Base-by-base conservation (phyloP, 75 land plant genomes). In the Ceratopteris richardii region DNA sequence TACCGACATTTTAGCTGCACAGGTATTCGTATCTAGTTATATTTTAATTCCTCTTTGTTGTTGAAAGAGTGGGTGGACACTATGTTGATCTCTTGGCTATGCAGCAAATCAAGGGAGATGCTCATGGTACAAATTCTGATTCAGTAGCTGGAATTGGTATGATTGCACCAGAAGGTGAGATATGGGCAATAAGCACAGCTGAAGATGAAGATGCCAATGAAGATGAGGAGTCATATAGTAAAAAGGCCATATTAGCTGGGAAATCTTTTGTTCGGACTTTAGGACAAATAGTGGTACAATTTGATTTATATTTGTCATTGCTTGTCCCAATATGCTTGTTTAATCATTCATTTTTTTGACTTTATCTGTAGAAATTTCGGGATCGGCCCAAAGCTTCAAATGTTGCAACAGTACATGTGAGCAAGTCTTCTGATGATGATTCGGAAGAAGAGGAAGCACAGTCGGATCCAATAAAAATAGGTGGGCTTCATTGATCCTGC, bases 1-100 rank as follows among this genome's bases (percentile, higher is more conserved):
- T 43, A 73, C 64, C 48, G 42, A 30, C 20, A 31, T 44, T 42
- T 64, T 73, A 31, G 55, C 76, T 56, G 63, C 76, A 10, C 70
- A 73, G 54, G 76, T 73, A 43, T 20, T 46, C 14, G 5, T 2
- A 14, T 21, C 4, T 14, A 5, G 22, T 46, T 17, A 46, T 2
- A 46, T 46, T 46, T 46, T 9, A 33, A 33, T 4, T 9, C 37
- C 37, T 33, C 37, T 3, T 5, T 46, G 50, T 46, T 5, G 4
- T 46, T 46, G 14, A 40, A 14, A 40, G 14, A 40, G n/a, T n/a
- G n/a, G n/a, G n/a, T n/a, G n/a, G n/a, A n/a, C n/a, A n/a, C n/a
- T n/a, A n/a, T n/a, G n/a, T n/a, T n/a, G n/a, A n/a, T n/a, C n/a
- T 23, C 28, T 22, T 52, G 54, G 18, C 25, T 52, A 28, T 52